phyloP scores from a whole-genome alignment of 1,284 basidiomycete genomes.

The Gomphus bonarii region DNA sequence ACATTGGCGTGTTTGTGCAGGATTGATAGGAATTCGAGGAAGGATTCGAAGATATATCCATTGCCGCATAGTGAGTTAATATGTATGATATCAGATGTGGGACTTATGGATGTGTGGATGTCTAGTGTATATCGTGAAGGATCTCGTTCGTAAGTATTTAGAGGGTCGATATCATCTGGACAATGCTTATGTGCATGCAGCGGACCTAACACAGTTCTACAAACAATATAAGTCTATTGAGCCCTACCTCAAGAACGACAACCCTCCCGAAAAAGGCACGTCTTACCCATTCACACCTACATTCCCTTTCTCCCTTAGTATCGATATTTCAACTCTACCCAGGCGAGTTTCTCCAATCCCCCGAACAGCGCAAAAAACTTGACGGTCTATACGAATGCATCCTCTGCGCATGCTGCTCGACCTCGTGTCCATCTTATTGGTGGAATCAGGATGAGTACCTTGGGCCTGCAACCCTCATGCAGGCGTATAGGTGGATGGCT shows the following conservation, averaged over 20 bases:
- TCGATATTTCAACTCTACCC: not conserved
- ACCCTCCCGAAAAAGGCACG: slow-evolving; percentile 60
- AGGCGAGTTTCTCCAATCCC: slow-evolving; percentile 81
- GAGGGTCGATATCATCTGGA: slow-evolving; percentile 6
- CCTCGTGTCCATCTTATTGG: slow-evolving; percentile 95
- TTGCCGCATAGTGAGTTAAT: slow-evolving; percentile 90
- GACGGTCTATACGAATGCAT: slow-evolving; percentile 98
- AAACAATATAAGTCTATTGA: slow-evolving; percentile 99
- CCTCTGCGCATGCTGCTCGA: slow-evolving; percentile 92
- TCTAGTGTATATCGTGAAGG: slow-evolving; percentile 97
- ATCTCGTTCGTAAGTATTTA: slow-evolving; percentile 58
- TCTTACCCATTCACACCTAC: not conserved
- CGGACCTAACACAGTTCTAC: slow-evolving; percentile 86
- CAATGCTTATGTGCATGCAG: not conserved
- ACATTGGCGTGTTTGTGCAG: slow-evolving; percentile 96
- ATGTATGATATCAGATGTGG: not conserved
- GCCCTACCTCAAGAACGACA: slow-evolving; percentile 89
- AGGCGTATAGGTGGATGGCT: slow-evolving; percentile 95
- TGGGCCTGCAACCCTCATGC: slow-evolving; percentile 94
- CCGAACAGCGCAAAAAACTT: slow-evolving; percentile 88
- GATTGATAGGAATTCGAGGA: slow-evolving; percentile 69
- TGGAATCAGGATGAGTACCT: slow-evolving; percentile 99
- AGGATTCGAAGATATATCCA: slow-evolving; percentile 90
- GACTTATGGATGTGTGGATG: not conserved
- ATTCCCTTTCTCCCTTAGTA: not conserved